These are phyloP conservation scores for Penicillium sp. DNA, from an alignment of 2,329 filamentous ascomycete species.

Conservation along the genomic window DNA sequence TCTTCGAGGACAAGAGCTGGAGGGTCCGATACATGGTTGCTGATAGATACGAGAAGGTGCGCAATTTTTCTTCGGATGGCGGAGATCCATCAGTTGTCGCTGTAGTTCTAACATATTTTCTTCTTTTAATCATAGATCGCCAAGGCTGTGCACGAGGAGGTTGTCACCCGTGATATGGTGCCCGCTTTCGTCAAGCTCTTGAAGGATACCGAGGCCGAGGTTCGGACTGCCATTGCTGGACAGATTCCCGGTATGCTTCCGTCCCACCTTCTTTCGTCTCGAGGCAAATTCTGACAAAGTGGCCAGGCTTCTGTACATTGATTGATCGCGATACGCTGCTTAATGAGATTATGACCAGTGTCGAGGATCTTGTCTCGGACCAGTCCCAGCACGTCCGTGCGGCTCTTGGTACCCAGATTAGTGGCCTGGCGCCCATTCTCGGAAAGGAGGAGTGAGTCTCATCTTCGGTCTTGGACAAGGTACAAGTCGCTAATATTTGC, in stretches of 20 bases:
- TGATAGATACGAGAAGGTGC: constrained; percentile 94
- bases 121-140: constrained; percentile 70
- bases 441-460: constrained; percentile 89
- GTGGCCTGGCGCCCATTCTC: constrained; percentile 91
- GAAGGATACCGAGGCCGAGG: constrained; percentile 97
- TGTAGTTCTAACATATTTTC: constrained; percentile 19
- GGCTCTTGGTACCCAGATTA: constrained; percentile 94
- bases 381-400: constrained; percentile 96
- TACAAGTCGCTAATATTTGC: constrained; percentile 24
- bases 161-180: constrained; percentile 89
- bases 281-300: constrained; percentile 23
- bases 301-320: constrained; percentile 81
- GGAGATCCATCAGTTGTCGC: neutral
- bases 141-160: constrained; percentile 97
- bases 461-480: neutral
- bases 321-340: constrained; percentile 86
- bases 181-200: constrained; percentile 96
- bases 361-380: constrained; percentile 95
- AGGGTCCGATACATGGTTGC: constrained; percentile 99
- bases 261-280: constrained; percentile 12
- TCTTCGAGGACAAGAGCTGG: constrained; percentile 99
- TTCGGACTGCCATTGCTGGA: constrained; percentile 93
- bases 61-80: constrained; percentile 10
- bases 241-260: constrained; percentile 76
- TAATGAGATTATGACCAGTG: constrained; percentile 93